These are phyloP conservation scores for Ceraceosorus bombacis DNA, from an alignment of 1,284 basidiomycete genomes.

Conservation along the genomic window DNA sequence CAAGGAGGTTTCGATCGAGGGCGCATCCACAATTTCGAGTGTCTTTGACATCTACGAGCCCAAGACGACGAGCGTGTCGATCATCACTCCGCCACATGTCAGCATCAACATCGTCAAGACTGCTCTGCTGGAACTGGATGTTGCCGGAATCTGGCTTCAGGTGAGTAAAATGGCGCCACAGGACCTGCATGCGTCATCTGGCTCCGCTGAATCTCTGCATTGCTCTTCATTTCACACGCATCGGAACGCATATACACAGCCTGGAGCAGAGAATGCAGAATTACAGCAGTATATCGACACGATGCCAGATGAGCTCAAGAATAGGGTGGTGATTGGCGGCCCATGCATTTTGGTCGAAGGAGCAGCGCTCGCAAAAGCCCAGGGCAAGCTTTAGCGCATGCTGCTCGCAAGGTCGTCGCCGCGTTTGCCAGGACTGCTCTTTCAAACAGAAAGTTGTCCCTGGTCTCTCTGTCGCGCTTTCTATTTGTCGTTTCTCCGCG, in stretches of 20 bases:
- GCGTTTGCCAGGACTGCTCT: too few species aligned
- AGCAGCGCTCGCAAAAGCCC: constrained; percentile 30
- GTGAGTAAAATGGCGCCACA: constrained; percentile 4
- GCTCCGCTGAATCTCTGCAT: too few species aligned
- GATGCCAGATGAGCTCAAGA: constrained; percentile 21
- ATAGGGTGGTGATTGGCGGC: constrained; percentile 37
- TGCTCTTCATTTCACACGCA: neutral
- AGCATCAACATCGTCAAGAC: constrained; percentile 31
- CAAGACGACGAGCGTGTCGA: constrained; percentile 30
- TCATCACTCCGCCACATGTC: constrained; percentile 42
- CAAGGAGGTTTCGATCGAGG: constrained; percentile 31
- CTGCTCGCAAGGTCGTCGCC: too few species aligned
- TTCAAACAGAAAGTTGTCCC: too few species aligned
- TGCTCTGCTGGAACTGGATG: constrained; percentile 22
- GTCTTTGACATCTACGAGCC: constrained; percentile 14
- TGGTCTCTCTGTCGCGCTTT: too few species aligned
- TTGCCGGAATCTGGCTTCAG: constrained; percentile 41
- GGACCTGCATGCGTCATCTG: too few species aligned
- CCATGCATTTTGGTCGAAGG: constrained; percentile 44
- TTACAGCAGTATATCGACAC: constrained; percentile 15
- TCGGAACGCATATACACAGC: constrained; percentile 10
- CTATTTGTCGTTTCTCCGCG: too few species aligned
- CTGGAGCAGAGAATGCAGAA: constrained; percentile 35
- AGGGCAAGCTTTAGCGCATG: constrained; percentile 27
- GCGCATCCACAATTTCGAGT: constrained; percentile 13